Base-by-base conservation (phyloP, 257 asterid genomes). In the Lycium ferocissimum region DNA sequence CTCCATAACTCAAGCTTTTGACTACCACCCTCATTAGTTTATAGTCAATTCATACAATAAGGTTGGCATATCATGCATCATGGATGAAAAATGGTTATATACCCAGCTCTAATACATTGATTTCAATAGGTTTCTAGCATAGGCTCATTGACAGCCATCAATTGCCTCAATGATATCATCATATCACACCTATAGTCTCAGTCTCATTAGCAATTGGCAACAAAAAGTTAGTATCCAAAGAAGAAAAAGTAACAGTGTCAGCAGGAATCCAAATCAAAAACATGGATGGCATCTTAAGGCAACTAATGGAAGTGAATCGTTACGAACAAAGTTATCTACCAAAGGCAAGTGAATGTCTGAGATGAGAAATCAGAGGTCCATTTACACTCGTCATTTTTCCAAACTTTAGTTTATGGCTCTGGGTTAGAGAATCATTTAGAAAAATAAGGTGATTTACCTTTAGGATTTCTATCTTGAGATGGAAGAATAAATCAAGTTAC, bases 261-360 rank as follows among this genome's bases (percentile, higher is more conserved):
- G 75, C 8, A 35, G 75, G 35, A 35, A 35, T 35, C 5, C 11
- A 67, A 67, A 69, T 38, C 20, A 38, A 69, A 66, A 66, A 69
- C 78, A 69, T 15, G 78, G 53, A 69, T 69, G 78, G 78, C 6
- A 69, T 69, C 78, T 2, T 69, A 45, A 40, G 38, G 78, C 78
- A 40, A 15, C 53, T 40, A 38, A 69, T 40, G 54, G 7, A 18
- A 40, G 6, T 40, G 54, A 40, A 70, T 18, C 1, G 2, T 10
- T 40, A 70, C 54, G 54, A 7, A 70, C 15, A 40, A 70, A 70
- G 8, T 70, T 40, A 40, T 17, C 33, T 70, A 17, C 7, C 54
- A 40, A 17, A 70, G 56, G 54, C 8, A 7, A 66, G n/a, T 13
- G 47, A 40, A 40, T 33, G 40, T 38, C 33, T 9, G 54, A 70